Conservation (phyloP, 345 rosid species). For the Murraya paniculata region DNA sequence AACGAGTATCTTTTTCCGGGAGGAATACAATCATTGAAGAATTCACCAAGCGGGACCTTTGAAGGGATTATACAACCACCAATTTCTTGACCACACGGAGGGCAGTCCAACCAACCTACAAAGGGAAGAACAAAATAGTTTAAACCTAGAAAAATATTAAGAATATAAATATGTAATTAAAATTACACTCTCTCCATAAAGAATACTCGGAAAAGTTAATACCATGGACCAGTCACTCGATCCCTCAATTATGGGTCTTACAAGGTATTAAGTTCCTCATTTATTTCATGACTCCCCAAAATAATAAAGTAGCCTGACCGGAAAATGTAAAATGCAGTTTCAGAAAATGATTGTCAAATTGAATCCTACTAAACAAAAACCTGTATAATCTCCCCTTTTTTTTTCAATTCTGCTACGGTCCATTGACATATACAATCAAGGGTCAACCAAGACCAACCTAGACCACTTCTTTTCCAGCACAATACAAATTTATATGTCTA, state of each 20-base stretch:
- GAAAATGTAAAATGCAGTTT: not conserved
- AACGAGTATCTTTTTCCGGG: conserved; percentile 98
- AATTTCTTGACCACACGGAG: conserved; percentile 73
- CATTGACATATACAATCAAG: too few species aligned
- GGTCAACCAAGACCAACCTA: too few species aligned
- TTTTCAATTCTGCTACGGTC: too few species aligned
- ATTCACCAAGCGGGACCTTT: conserved; percentile 90
- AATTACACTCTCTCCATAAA: not conserved
- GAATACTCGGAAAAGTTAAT: not conserved
- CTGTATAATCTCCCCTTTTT: too few species aligned
- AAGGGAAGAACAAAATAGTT: conserved; percentile 1
- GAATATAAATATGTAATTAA: not conserved
- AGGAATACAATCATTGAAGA: conserved; percentile 66
- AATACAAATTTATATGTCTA: too few species aligned
- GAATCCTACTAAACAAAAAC: not conserved
- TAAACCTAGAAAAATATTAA: not conserved
- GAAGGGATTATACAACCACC: conserved; percentile 72
- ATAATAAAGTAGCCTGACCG: not conserved
- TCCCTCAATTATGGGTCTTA: not conserved
- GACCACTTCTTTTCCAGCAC: too few species aligned
- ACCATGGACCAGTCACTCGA: not conserved
- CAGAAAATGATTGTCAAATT: not conserved
- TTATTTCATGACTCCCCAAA: not conserved
- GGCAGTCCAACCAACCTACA: conserved; percentile 97
- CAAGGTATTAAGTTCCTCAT: not conserved